Conservation (phyloP, 2,329 filamentous ascomycete genomes). For the Rugonectria rugulosa region DNA sequence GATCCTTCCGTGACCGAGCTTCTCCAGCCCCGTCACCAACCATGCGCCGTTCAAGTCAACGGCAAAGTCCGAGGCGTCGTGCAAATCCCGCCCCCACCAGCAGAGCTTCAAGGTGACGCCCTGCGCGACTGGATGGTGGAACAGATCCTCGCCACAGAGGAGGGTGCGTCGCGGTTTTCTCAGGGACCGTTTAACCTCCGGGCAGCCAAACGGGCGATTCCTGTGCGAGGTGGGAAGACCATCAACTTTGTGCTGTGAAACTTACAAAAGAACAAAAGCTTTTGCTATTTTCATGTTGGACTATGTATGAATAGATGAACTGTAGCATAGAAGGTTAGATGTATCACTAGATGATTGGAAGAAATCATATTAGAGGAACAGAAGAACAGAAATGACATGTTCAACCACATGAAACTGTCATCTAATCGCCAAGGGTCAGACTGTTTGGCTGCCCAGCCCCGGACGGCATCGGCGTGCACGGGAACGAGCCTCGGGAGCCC, state of each 20-base stretch:
- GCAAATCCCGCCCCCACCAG: constrained; percentile 64
- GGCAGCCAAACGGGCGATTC: constrained; percentile 68
- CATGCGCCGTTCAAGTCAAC: constrained; percentile 78
- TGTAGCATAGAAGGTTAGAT: constrained; percentile 18
- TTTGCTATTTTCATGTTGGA: background rate
- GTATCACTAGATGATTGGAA: constrained; percentile 15
- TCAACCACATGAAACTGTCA: constrained; percentile 13
- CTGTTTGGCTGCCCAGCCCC: too few species aligned
- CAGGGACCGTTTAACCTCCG: constrained; percentile 54
- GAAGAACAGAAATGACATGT: constrained; percentile 10
- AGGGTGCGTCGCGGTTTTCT: constrained; percentile 65
- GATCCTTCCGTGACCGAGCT: constrained; percentile 58
- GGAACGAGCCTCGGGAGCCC: too few species aligned
- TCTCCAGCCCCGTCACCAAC: constrained; percentile 58
- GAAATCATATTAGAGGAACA: constrained; percentile 11
- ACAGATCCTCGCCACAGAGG: constrained; percentile 66
- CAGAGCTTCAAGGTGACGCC: constrained; percentile 49
- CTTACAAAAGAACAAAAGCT: background rate
- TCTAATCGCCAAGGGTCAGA: too few species aligned
- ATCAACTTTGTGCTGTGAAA: constrained; percentile 75
- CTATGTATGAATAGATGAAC: constrained; percentile 5
- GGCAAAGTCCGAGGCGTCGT: constrained; percentile 77
- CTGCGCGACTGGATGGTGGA: constrained; percentile 68
- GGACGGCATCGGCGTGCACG: too few species aligned
- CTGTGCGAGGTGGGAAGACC: constrained; percentile 71